Evolutionary conservation across 225 moss, liverwort and hornwort species (phyloP), one percentile per base, ranked within the genome.

Genomic region (Marchantia paleacea): DNA sequence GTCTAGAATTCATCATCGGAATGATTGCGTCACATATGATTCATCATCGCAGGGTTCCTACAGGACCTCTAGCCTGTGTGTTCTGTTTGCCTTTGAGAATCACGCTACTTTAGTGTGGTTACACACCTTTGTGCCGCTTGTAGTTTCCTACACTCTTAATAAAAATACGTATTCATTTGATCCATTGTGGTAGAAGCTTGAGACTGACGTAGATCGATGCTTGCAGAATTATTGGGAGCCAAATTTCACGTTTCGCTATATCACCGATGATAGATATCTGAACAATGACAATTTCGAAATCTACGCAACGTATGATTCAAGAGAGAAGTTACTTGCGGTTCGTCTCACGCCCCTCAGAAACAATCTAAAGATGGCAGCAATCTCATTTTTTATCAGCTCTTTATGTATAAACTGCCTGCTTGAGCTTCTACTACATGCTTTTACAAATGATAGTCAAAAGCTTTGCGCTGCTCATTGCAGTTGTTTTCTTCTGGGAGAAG

Each of bases 211-310:
- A 7, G 50, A 2, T 74, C 25, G 14, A 55, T 74, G 55, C 13
- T 55, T 75, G 80, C 89, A 89, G 89, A 84, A 86, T 47, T 89
- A 87, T 50, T 85, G 84, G 89, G 89, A 89, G 78, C 82, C 86
- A 28, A 75, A 80, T 55, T 85, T 88, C 52, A 88, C 88, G 9
- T 81, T 85, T 60, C 83, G 88, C 52, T 88, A 63, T 22, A 88
- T 88, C 62, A 81, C 81, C 49, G 88, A 88, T 73, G 85, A 88
- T 52, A 78, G 88, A 70, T 88, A 88, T 74, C 69, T 85, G 52
- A 88, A 88, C 48, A 78, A 82, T 52, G 82, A 88, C 83, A 83
- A 88, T 55, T 85, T 88, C 15, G 88, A 88, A 64, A 85, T 88
- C 22, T 88, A n/a, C 61, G 88, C 88, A 10, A 88, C 75, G 10